Conservation (phyloP, 164 flowering plant species). For the Sextonia rubra region DNA sequence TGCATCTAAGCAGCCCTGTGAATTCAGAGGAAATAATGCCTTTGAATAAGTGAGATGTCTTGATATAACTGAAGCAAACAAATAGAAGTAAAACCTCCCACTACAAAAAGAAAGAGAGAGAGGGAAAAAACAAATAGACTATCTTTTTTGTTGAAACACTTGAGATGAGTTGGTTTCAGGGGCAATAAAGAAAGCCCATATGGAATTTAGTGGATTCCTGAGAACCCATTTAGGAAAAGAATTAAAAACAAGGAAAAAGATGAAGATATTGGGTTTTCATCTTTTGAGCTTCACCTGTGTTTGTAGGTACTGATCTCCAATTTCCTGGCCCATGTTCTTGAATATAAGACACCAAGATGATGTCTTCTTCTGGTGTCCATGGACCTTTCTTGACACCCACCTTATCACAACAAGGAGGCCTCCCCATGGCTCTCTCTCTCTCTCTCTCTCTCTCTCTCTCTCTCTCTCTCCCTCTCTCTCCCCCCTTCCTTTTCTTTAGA, state of each 20-base stretch:
- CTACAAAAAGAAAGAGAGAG: not conserved
- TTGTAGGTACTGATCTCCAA: slow-evolving; percentile 40
- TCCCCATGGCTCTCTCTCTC: slow-evolving; percentile 46
- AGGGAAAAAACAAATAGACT: no score
- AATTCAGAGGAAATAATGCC: not conserved
- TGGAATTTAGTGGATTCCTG: not conserved
- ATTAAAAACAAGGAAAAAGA: not conserved
- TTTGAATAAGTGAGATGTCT: not conserved
- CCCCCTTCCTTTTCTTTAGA: not conserved
- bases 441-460: slow-evolving; percentile 8
- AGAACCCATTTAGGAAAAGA: not conserved
- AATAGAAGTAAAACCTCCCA: not conserved
- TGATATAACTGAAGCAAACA: not conserved
- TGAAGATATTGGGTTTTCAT: not conserved
- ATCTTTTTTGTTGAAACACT: no score
- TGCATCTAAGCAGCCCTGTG: slow-evolving; percentile 77
- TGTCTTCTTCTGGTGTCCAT: slow-evolving; percentile 89
- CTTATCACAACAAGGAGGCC: slow-evolving; percentile 79
- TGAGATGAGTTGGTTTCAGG: not conserved
- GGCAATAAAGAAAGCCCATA: not conserved
- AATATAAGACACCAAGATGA: slow-evolving; percentile 52
- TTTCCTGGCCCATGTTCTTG: slow-evolving; percentile 61
- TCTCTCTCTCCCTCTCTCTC: not conserved
- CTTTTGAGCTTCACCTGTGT: slow-evolving; percentile 21
- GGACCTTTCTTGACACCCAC: slow-evolving; percentile 93